A percentile compares a stretch with the other conserved stretches of the same genome.
Evolutionary conservation across 164 flowering plant species (phyloP).

Genomic region (Tetrastigma voinierianum): DNA sequence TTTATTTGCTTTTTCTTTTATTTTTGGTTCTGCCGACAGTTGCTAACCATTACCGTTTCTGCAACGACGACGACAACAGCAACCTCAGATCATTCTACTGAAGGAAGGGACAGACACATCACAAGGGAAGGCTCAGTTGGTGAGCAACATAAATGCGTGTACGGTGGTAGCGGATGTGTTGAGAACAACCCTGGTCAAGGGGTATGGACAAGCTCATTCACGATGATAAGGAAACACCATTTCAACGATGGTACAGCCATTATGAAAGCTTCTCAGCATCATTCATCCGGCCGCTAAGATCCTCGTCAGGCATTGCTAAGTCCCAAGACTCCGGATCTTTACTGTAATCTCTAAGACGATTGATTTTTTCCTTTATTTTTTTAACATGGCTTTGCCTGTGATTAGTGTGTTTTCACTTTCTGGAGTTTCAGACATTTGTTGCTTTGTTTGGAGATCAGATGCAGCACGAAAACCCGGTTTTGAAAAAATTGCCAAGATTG

Average conservation of each 20-base stretch:
- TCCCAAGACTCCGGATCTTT: conserved; percentile 97
- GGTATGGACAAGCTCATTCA: conserved; percentile 99
- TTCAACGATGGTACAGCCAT: conserved; percentile 97
- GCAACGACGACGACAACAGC: conserved; percentile 39
- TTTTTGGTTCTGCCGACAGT: not conserved
- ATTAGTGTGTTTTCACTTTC: too few relatives aligned
- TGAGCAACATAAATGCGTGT: conserved; percentile 97
- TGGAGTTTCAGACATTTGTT: too few relatives aligned
- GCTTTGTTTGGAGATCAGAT: not conserved
- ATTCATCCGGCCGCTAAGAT: conserved; percentile 97
- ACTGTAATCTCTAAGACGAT: too few relatives aligned
- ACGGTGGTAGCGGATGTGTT: conserved; percentile 78
- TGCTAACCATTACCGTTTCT: not conserved
- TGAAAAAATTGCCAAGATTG: not conserved
- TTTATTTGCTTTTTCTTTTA: not conserved
- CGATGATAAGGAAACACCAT: conserved; percentile 94
- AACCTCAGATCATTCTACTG: conserved; percentile 92
- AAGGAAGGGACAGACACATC: conserved; percentile 99
- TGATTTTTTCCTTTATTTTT: too few relatives aligned
- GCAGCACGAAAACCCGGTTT: not conserved
- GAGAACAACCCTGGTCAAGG: conserved; percentile 89
- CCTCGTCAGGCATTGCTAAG: conserved; percentile 94
- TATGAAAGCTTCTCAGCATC: conserved; percentile 97
- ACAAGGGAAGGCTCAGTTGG: conserved; percentile 90
- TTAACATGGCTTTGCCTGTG: too few relatives aligned